Conservation (phyloP, 2,329 filamentous ascomycete genomes). For the Xylaria sp. region DNA sequence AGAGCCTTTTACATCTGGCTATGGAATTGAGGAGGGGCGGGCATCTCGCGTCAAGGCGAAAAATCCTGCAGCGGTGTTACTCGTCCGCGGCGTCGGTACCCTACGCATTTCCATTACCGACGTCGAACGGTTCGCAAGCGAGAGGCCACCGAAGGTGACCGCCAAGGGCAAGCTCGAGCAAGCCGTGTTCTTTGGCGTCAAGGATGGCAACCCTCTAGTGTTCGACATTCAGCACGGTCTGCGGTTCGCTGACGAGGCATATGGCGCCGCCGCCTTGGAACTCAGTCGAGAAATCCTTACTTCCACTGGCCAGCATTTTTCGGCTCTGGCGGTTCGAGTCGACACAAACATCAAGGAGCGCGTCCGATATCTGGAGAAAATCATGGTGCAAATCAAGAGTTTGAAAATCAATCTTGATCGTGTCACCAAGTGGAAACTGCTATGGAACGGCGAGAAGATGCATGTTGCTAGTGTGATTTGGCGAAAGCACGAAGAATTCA, state of each 20-base stretch:
- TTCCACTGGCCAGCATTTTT: conserved; percentile 75
- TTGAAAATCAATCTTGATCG: conserved; percentile 69
- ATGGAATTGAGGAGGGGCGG: conserved; percentile 50
- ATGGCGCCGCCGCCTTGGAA: conserved; percentile 74
- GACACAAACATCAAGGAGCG: conserved; percentile 79
- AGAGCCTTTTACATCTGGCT: conserved; percentile 49
- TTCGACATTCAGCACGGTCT: conserved; percentile 71
- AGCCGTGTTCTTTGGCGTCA: conserved; percentile 87
- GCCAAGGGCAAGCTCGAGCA: conserved; percentile 91
- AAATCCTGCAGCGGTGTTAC: conserved; percentile 62
- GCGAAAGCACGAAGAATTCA: conserved; percentile 74
- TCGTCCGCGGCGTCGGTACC: conserved; percentile 65
- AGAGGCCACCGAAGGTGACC: conserved; percentile 65
- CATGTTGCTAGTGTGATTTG: conserved; percentile 78
- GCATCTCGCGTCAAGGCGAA: conserved; percentile 59
- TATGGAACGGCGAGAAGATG: conserved; percentile 92
- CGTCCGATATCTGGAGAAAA: conserved; percentile 71
- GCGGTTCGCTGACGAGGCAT: conserved; percentile 69
- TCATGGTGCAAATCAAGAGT: conserved; percentile 71
- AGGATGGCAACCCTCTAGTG: conserved; percentile 83
- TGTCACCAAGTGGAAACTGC: conserved; percentile 72
- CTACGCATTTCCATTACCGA: conserved; percentile 63
- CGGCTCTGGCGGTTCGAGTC: conserved; percentile 72
- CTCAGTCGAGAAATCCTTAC: conserved; percentile 82
- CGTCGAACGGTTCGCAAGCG: conserved; percentile 61